A percentile compares a stretch with the other conserved stretches of the same genome.
Conservation (phyloP, 352 stramenopile species). For the Phytophthora crassamura region DNA sequence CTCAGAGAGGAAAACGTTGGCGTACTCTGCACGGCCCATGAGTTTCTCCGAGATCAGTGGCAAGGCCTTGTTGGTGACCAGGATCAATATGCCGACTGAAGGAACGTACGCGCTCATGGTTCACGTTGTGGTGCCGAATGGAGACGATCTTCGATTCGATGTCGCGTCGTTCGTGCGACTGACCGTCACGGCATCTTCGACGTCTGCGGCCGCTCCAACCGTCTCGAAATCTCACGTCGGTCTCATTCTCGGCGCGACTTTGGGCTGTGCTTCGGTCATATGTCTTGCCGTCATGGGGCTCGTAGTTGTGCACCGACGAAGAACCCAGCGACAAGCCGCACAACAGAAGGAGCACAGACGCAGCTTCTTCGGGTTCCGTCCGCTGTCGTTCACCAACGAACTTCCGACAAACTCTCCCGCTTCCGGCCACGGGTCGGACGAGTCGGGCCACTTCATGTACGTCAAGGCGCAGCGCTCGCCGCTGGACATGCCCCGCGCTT, state of each 20-base stretch:
- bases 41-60: conserved; percentile 42
- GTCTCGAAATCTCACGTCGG: conserved; percentile 26
- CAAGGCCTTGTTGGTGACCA: conserved; percentile 26
- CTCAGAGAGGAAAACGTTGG: conserved; percentile 37
- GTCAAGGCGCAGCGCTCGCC: conserved; percentile 52
- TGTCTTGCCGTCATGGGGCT: conserved; percentile 39
- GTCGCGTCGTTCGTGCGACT: conserved; percentile 47
- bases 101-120: conserved; percentile 62
- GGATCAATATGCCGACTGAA: conserved; percentile 42
- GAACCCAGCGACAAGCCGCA: conserved; percentile 8
- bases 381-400: conserved; percentile 49
- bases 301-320: conserved; percentile 31
- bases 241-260: conserved; percentile 45
- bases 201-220: conserved; percentile 14
- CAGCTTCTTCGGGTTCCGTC: conserved; percentile 51
- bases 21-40: conserved; percentile 34
- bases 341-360: conserved; percentile 31
- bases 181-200: conserved; percentile 28
- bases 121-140: conserved; percentile 52
- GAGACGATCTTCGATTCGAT: conserved; percentile 51
- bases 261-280: conserved; percentile 38
- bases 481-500: conserved; percentile 40
- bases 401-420: conserved; percentile 45
- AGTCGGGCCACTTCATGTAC: conserved; percentile 62
- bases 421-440: conserved; percentile 42